These are phyloP conservation scores for Arthrobotrys entomopaga DNA, from an alignment of 2,329 filamentous ascomycete species.

Conservation along the genomic window DNA sequence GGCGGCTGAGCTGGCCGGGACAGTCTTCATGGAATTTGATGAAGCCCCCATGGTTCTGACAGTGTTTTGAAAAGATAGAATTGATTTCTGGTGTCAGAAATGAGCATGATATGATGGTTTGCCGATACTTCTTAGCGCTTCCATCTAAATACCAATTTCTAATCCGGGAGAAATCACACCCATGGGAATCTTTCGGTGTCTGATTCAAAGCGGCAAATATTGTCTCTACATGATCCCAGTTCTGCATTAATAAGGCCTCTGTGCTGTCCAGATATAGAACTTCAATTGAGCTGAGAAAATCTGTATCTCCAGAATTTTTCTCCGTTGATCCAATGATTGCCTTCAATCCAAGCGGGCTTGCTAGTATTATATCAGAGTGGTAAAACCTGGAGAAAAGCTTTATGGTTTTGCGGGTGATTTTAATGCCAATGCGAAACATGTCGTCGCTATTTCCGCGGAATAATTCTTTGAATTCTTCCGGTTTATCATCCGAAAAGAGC, in stretches of 20 bases:
- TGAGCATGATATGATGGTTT: conserved; percentile 82
- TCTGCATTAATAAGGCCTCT: conserved; percentile 95
- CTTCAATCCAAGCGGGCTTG: conserved; percentile 86
- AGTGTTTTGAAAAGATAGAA: conserved; percentile 77
- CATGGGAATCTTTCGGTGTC: conserved; percentile 87
- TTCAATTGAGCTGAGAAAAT: conserved; percentile 95
- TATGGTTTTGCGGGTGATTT: conserved; percentile 94
- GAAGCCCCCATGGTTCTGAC: conserved; percentile 83
- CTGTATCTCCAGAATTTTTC: conserved; percentile 74
- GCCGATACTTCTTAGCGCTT: conserved; percentile 80
- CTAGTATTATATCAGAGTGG: conserved; percentile 92
- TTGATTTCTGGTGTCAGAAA: conserved; percentile 91
- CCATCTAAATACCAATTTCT: conserved; percentile 92
- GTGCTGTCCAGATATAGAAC: conserved; percentile 89
- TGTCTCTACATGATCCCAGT: conserved; percentile 95
- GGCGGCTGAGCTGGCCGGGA: conserved; percentile 70
- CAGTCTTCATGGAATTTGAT: conserved; percentile 76
- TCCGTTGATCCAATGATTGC: conserved; percentile 87
- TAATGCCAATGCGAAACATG: conserved; percentile 94
- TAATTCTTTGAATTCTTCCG: conserved; percentile 85
- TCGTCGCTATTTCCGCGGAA: conserved; percentile 97
- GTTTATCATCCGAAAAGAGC: conserved; percentile 76
- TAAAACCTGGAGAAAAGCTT: conserved; percentile 97
- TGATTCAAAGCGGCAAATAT: conserved; percentile 92
- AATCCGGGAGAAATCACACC: conserved; percentile 91